A percentile compares a stretch with the other conserved stretches of the same genome.
Evolutionary conservation across 2,329 filamentous ascomycete species (phyloP).

Genomic region (Raffaelea arxii): DNA sequence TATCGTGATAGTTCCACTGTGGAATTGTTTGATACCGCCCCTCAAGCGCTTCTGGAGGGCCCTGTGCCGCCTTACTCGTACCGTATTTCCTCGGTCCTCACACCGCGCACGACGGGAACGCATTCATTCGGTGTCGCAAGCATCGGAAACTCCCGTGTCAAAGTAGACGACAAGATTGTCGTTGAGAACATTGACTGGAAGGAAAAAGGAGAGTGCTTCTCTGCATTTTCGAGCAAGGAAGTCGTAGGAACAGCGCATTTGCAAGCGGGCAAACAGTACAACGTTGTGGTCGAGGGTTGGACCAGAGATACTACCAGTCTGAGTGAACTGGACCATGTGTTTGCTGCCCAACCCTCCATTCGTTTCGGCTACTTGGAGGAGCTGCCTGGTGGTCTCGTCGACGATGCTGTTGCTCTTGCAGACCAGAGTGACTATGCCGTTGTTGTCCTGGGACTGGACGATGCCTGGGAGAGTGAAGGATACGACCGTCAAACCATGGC

Average conservation of each 20-base stretch:
- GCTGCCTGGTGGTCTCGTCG: not conserved
- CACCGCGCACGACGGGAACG: not conserved
- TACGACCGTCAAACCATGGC: slow-evolving; percentile 10
- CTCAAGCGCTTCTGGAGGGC: not conserved
- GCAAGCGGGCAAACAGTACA: not conserved
- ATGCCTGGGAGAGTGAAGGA: slow-evolving; percentile 13
- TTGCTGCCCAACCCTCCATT: not conserved
- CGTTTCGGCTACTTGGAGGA: not conserved
- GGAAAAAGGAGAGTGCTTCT: too few relatives aligned
- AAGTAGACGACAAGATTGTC: not conserved
- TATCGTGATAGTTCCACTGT: too few relatives aligned
- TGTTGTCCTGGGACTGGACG: slow-evolving; percentile 50
- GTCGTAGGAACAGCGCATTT: not conserved
- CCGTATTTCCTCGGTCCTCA: not conserved
- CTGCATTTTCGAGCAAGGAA: not conserved
- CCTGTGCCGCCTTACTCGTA: not conserved
- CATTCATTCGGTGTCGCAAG: not conserved
- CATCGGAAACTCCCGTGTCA: not conserved
- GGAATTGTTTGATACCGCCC: not conserved
- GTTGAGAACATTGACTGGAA: too few relatives aligned
- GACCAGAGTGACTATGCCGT: slow-evolving; percentile 47
- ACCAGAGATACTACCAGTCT: too few relatives aligned
- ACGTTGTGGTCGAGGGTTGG: not conserved
- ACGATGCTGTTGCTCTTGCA: slow-evolving; percentile 24
- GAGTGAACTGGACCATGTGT: not conserved